A percentile compares a stretch with the other conserved stretches of the same genome.
phyloP scores from a whole-genome alignment of 129 eudicot species.

The Tagetes patula region DNA sequence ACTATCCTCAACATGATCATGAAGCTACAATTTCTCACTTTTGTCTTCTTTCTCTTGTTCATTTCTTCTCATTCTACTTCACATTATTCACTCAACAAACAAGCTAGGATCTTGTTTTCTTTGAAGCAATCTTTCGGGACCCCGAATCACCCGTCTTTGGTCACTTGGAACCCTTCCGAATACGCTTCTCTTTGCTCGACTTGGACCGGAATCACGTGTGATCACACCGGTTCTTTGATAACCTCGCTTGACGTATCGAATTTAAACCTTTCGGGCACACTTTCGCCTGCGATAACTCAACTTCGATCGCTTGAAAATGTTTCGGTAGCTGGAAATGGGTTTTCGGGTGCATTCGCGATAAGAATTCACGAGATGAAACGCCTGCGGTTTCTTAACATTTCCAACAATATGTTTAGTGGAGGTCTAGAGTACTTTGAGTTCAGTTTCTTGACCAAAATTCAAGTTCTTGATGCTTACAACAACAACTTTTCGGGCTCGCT shows the following conservation, averaged over 20 bases:
- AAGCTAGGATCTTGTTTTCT: constrained; percentile 49
- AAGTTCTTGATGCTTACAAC: constrained; percentile 61
- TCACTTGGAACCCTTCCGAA: constrained; percentile 46
- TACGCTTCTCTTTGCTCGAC: constrained; percentile 44
- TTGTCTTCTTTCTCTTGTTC: constrained; percentile 38
- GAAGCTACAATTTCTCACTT: constrained; percentile 32
- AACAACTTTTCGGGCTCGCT: constrained; percentile 55
- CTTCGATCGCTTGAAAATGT: constrained; percentile 41
- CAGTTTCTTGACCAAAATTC: constrained; percentile 31
- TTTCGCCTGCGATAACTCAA: constrained; percentile 44
- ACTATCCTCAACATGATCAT: constrained; percentile 22
- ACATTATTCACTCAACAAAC: constrained; percentile 36
- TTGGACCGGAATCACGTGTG: constrained; percentile 59
- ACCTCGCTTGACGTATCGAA: constrained; percentile 55
- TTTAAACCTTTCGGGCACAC: constrained; percentile 54
- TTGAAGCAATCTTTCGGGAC: constrained; percentile 42
- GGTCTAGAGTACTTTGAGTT: constrained; percentile 49
- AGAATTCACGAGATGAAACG: constrained; percentile 32
- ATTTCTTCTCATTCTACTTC: constrained; percentile 28
- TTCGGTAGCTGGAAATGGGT: constrained; percentile 46
- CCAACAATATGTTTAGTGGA: constrained; percentile 57
- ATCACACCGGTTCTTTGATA: constrained; percentile 26
- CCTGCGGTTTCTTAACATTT: constrained; percentile 52
- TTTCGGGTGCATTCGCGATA: constrained; percentile 45
- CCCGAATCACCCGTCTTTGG: constrained; percentile 38